These are phyloP conservation scores for Colletotrichum brevisporum DNA, from an alignment of 2,329 filamentous ascomycete genomes.

Conservation along the genomic window DNA sequence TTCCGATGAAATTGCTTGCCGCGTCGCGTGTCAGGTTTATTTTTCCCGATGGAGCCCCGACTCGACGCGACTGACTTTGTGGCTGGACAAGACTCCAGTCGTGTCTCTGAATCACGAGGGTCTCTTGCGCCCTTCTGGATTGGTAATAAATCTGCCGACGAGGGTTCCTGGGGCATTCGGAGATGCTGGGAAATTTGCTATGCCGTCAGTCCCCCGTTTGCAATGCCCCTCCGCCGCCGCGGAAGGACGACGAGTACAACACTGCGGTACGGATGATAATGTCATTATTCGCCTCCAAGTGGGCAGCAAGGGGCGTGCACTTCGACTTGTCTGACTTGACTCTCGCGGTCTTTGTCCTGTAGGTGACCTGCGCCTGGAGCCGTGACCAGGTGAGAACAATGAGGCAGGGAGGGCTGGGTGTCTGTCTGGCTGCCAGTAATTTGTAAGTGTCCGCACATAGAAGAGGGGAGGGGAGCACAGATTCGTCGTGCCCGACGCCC, in stretches of 20 bases:
- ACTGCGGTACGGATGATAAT: conserved; percentile 17
- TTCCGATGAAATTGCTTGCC: conserved; percentile 19
- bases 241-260: background rate
- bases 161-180: conserved; percentile 26
- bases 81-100: background rate
- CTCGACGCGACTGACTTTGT: background rate
- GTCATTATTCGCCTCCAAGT: conserved; percentile 16
- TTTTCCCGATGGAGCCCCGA: background rate
- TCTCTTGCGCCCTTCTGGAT: background rate
- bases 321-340: conserved; percentile 22
- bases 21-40: conserved; percentile 37
- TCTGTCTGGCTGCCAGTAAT: background rate
- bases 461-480: background rate
- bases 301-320: conserved; percentile 5
- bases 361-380: conserved; percentile 8
- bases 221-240: conserved; percentile 16
- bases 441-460: too few relatives aligned
- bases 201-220: conserved; percentile 12
- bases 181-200: conserved; percentile 32
- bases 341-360: conserved; percentile 18
- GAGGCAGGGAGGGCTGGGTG: background rate
- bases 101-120: conserved; percentile 8
- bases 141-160: background rate
- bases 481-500: conserved; percentile 16
- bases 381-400: conserved; percentile 2